phyloP scores from a whole-genome alignment of 2,329 filamentous ascomycete species.

The Ophiocordyceps camponoti-floridani region DNA sequence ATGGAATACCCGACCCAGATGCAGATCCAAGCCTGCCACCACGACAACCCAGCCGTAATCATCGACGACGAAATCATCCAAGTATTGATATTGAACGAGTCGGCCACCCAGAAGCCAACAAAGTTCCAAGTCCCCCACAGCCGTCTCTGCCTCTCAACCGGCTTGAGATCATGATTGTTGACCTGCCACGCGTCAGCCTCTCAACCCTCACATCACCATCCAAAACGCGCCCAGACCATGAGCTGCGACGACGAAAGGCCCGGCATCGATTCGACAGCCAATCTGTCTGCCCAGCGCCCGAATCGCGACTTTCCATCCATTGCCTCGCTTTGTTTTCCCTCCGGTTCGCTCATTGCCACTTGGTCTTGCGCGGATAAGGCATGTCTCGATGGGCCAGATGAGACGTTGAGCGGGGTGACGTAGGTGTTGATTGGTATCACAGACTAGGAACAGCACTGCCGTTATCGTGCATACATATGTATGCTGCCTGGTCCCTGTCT shows the following conservation, averaged over 20 bases:
- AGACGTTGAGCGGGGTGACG: too few relatives aligned
- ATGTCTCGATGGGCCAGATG: too few relatives aligned
- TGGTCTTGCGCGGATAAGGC: too few relatives aligned
- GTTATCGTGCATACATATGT: too few relatives aligned
- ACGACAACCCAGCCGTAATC: constrained; percentile 61
- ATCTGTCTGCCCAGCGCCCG: constrained; percentile 32
- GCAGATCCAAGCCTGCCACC: constrained; percentile 86
- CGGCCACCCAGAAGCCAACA: constrained; percentile 72
- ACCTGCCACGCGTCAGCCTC: constrained; percentile 26
- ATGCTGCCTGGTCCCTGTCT: too few relatives aligned
- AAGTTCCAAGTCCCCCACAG: constrained; percentile 83
- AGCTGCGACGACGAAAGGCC: constrained; percentile 64
- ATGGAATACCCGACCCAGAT: constrained; percentile 77
- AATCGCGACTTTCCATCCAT: constrained; percentile 18
- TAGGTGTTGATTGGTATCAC: too few relatives aligned
- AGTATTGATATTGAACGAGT: constrained; percentile 78
- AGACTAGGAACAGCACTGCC: too few relatives aligned
- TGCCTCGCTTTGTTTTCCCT: neutral
- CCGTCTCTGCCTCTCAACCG: constrained; percentile 61
- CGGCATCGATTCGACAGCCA: constrained; percentile 58
- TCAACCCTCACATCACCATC: too few relatives aligned
- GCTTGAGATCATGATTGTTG: constrained; percentile 66
- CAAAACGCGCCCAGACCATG: constrained; percentile 33
- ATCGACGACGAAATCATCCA: constrained; percentile 87
- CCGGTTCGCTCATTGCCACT: too few relatives aligned